Conservation (phyloP, 2,329 filamentous ascomycete genomes). For the Thermomyces lanuginosus region DNA sequence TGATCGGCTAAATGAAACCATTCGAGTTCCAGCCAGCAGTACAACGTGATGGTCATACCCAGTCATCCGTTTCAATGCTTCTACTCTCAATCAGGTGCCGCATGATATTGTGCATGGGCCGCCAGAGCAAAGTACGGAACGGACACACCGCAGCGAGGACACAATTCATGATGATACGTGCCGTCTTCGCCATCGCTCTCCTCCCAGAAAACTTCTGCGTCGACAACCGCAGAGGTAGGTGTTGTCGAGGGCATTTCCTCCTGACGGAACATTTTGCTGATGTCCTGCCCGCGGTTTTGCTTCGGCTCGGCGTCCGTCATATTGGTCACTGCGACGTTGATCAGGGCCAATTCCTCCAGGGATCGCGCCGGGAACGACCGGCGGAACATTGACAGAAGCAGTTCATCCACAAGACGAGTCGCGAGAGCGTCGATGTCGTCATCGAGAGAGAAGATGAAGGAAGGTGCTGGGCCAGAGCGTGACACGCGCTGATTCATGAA, state of each 20-base stretch:
- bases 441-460: constrained; percentile 51
- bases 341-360: constrained; percentile 63
- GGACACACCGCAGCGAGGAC: constrained; percentile 27
- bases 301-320: constrained; percentile 46
- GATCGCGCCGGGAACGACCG: constrained; percentile 52
- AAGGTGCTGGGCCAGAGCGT: constrained; percentile 56
- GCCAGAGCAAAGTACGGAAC: constrained; percentile 36
- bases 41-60: too few species aligned
- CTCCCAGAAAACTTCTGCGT: constrained; percentile 18
- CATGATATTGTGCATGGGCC: constrained; percentile 35
- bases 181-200: constrained; percentile 17
- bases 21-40: too few species aligned
- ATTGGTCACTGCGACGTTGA: constrained; percentile 79
- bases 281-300: constrained; percentile 52
- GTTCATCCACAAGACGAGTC: constrained; percentile 52
- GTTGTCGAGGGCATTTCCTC: constrained; percentile 38
- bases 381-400: constrained; percentile 55
- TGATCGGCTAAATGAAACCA: too few species aligned
- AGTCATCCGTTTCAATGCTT: too few species aligned
- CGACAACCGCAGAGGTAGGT: constrained; percentile 9
- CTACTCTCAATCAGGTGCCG: constrained; percentile 12
- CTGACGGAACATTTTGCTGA: constrained; percentile 62
- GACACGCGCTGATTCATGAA: constrained; percentile 50
- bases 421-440: constrained; percentile 44
- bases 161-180: constrained; percentile 17